These are phyloP conservation scores for Mentha longifolia DNA, from an alignment of 257 asterid genomes.

Conservation along the genomic window DNA sequence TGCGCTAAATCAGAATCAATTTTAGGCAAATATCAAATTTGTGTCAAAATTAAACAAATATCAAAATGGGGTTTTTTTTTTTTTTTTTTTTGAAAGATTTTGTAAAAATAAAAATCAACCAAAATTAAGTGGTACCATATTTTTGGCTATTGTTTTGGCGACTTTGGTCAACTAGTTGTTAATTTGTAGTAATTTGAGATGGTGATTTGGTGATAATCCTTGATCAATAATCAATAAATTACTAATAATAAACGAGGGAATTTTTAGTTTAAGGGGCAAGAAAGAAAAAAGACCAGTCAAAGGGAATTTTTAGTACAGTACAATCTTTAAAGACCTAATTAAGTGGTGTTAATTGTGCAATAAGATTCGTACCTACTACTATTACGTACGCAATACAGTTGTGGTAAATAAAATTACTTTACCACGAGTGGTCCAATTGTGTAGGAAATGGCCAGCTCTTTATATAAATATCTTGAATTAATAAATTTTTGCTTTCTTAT, in stretches of 20 bases:
- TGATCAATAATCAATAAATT: too few relatives aligned
- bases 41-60: too few relatives aligned
- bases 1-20: too few relatives aligned
- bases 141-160: too few relatives aligned
- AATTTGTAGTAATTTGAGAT: too few relatives aligned
- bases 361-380: slow-evolving; percentile 32
- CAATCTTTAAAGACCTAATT: slow-evolving; percentile 29
- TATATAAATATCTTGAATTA: slow-evolving; percentile 17
- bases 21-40: too few relatives aligned
- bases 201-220: too few relatives aligned
- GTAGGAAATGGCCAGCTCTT: slow-evolving; percentile 34
- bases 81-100: too few relatives aligned
- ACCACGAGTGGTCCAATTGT: slow-evolving; percentile 35
- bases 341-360: slow-evolving; percentile 33
- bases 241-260: slow-evolving; percentile 2
- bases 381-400: slow-evolving; percentile 10
- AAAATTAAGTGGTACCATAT: too few relatives aligned
- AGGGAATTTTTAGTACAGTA: slow-evolving; percentile 34
- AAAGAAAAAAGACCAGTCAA: slow-evolving; percentile 35
- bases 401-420: slow-evolving; percentile 3
- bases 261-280: slow-evolving; percentile 23
- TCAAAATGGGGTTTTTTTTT: too few relatives aligned
- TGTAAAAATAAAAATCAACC: too few relatives aligned
- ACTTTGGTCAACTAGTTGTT: too few relatives aligned
- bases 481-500: slow-evolving; percentile 11